phyloP scores from a whole-genome alignment of 164 flowering plant genomes.

The Chloranthus sessilifolius region DNA sequence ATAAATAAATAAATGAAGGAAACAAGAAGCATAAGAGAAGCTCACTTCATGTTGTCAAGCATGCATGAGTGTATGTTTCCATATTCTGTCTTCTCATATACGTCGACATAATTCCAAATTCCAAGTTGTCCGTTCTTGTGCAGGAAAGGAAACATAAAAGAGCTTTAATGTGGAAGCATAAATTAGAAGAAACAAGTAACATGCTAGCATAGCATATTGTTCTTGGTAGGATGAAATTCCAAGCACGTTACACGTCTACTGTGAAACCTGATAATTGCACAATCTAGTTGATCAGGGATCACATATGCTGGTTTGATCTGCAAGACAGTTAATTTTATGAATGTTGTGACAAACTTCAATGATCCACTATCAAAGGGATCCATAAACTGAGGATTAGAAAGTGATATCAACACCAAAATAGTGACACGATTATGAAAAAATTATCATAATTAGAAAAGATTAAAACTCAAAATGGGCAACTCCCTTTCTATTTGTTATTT shows the following conservation, averaged over 20 bases:
- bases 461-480: too few relatives aligned
- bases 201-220: constrained; percentile 73
- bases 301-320: constrained; percentile 70
- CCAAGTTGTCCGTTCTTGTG: constrained; percentile 98
- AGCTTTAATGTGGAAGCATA: constrained; percentile 9
- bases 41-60: constrained; percentile 81
- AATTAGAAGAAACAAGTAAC: too few relatives aligned
- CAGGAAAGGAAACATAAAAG: constrained; percentile 4
- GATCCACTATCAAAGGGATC: too few relatives aligned
- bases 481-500: too few relatives aligned
- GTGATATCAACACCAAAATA: too few relatives aligned
- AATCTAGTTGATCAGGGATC: constrained; percentile 71
- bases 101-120: constrained; percentile 80
- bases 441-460: too few relatives aligned
- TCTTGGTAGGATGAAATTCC: constrained; percentile 90
- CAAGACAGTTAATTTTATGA: too few relatives aligned
- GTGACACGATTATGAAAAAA: too few relatives aligned
- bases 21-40: background rate
- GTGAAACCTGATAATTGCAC: constrained; percentile 83
- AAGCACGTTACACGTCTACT: constrained; percentile 88
- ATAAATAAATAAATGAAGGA: background rate
- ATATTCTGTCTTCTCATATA: constrained; percentile 77
- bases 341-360: too few relatives aligned
- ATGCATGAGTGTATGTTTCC: constrained; percentile 70
- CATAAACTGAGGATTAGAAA: too few relatives aligned